Evolutionary conservation across 1,284 basidiomycete species (phyloP), one percentile per base, ranked within the genome.

Genomic region (Cutaneotrichosporon daszewskae): DNA sequence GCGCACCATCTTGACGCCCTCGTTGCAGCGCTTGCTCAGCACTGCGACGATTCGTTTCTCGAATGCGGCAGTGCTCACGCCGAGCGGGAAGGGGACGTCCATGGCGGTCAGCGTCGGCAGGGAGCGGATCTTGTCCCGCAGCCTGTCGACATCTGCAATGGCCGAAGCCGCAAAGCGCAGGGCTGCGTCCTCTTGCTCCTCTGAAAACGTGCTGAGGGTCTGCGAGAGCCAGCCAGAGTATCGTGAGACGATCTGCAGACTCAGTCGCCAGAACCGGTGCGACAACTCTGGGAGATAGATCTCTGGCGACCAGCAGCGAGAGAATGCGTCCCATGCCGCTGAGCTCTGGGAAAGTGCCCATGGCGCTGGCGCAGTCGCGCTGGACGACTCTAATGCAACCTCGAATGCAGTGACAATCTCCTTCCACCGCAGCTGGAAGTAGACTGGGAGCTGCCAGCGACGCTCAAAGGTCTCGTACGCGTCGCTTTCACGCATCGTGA

Each of bases 351-450:
- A 47, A 37, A 75, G 57, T 2, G 35, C 24, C 24, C 46, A 40
- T 3, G 39, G 29, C 17, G 47, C 26, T 2, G 34, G 25, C 0
- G 43, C 28, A 3, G 42, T 17, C 6, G 37, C 39, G 5, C 32
- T 38, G 18, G 33, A 29, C 7, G 32, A 38, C 11, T 69, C 63
- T 19, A 94, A 70, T 1, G 72, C 71, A 9, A 82, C 79, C 69
- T 96, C 92, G 13, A 92, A 71, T 34, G 76, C 76, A 0, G 76
- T 71, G 1, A 94, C 81, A 41, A 95, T 86, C 59, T 95, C 91
- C 64, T 96, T 94, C 84, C 91, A 94, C n/a, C 92, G 79, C 53
- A 98, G 75, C 65, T 98, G 94, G 68, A 95, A 97, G 66, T 98
- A 98, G 14, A 97, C 86, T 1, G 89, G 86, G 6, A 98, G 76